Evolutionary conservation across 2,329 filamentous ascomycete species (phyloP).

Genomic region (Botrytis deweyae): DNA sequence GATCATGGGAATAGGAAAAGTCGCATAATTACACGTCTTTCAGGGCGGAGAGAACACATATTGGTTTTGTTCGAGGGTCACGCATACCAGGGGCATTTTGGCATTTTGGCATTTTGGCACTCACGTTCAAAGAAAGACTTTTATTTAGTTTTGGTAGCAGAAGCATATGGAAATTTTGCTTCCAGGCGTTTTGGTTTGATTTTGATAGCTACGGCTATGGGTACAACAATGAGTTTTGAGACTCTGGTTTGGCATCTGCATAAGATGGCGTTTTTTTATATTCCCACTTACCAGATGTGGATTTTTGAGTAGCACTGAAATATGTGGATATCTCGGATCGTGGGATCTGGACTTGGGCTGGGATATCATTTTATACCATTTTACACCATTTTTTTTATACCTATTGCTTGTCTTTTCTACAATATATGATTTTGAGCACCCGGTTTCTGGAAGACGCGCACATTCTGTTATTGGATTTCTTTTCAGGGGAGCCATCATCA

Average conservation of each 20-base stretch:
- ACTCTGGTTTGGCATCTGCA: constrained; percentile 21
- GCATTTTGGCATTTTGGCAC: constrained; percentile 16
- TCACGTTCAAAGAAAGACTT: constrained; percentile 5
- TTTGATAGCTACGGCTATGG: constrained; percentile 17
- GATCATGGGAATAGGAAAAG: constrained; percentile 21
- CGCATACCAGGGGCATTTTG: constrained; percentile 16
- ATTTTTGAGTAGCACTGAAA: constrained; percentile 5
- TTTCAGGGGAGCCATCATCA: not conserved
- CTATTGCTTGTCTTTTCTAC: constrained; percentile 8
- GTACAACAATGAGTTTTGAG: constrained; percentile 12
- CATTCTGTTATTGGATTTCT: not conserved
- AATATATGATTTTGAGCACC: constrained; percentile 10
- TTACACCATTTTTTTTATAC: constrained; percentile 16
- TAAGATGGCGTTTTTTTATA: constrained; percentile 21
- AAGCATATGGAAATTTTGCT: constrained; percentile 5
- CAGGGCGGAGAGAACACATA: constrained; percentile 14
- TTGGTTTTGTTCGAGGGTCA: constrained; percentile 11
- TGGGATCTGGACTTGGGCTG: not conserved
- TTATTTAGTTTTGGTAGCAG: constrained; percentile 10
- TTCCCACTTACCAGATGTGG: constrained; percentile 12
- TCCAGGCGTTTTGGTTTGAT: constrained; percentile 17
- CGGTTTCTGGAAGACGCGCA: constrained; percentile 1
- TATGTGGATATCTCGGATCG: not conserved
- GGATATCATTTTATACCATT: constrained; percentile 13
- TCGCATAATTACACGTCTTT: constrained; percentile 21